These are phyloP conservation scores for Quillaja saponaria DNA, from an alignment of 306 rosid genomes.

Conservation along the genomic window DNA sequence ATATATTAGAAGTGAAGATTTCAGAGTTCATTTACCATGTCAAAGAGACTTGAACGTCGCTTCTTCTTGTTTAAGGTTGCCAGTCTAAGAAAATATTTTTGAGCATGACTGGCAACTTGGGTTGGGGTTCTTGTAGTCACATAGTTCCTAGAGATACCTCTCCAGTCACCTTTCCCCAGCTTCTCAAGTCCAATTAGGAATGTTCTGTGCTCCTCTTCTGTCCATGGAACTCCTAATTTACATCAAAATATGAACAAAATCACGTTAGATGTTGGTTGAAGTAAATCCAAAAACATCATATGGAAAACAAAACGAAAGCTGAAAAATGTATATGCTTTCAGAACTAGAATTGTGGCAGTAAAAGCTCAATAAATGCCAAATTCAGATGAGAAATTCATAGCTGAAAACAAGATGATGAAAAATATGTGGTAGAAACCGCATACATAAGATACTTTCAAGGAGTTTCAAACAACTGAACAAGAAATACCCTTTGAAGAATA, in stretches of 20 bases:
- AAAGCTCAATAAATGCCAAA: not conserved
- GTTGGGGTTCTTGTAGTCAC: slow-evolving; percentile 91
- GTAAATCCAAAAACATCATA: not conserved
- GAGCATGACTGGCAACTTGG: slow-evolving; percentile 98
- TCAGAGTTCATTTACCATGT: slow-evolving; percentile 40
- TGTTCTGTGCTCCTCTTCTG: slow-evolving; percentile 83
- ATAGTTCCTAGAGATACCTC: slow-evolving; percentile 75
- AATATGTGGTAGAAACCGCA: not conserved
- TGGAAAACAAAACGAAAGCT: not conserved
- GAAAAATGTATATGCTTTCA: not conserved
- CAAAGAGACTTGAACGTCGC: slow-evolving; percentile 86
- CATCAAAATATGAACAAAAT: not conserved
- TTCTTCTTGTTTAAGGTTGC: slow-evolving; percentile 58
- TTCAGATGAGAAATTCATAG: not conserved
- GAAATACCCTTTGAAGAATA: not conserved
- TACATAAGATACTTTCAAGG: not conserved
- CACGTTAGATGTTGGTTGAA: not conserved
- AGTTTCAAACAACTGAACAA: not conserved
- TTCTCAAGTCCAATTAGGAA: slow-evolving; percentile 82
- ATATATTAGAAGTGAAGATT: no score
- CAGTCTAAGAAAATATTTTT: slow-evolving; percentile 73
- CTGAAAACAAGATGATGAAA: not conserved
- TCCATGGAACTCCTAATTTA: slow-evolving; percentile 80
- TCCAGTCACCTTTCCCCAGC: slow-evolving; percentile 93
- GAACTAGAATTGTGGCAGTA: not conserved